Conservation (phyloP, 805 yeast species). For the Yamadazyma phyllophila region DNA sequence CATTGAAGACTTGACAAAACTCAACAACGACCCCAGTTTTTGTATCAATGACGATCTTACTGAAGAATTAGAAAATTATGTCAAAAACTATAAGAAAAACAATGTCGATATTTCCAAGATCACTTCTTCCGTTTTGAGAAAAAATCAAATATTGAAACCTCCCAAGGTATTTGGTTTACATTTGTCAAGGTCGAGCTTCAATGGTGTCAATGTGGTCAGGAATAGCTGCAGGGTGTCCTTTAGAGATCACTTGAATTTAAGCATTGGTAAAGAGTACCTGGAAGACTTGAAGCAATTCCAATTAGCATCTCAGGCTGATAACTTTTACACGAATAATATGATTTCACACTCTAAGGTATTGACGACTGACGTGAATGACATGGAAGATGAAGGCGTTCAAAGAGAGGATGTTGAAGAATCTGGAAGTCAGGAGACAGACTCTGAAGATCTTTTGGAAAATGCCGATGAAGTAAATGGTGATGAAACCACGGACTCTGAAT, state of each 20-base stretch:
- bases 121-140: constrained; percentile 66
- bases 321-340: constrained; percentile 10
- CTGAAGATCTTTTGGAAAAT: constrained; percentile 19
- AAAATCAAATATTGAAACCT: constrained; percentile 56
- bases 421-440: constrained; percentile 25
- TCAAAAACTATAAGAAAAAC: constrained; percentile 44
- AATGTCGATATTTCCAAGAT: constrained; percentile 46
- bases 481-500: constrained; percentile 20
- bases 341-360: constrained; percentile 21
- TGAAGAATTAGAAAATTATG: constrained; percentile 44
- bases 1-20: constrained; percentile 23
- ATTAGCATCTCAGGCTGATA: constrained; percentile 18
- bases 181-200: constrained; percentile 77
- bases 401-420: constrained; percentile 37
- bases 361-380: constrained; percentile 29
- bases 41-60: constrained; percentile 67
- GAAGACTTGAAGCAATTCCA: constrained; percentile 38
- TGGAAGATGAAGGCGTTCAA: constrained; percentile 34
- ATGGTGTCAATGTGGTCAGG: constrained; percentile 64
- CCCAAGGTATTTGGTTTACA: constrained; percentile 80
- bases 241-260: constrained; percentile 51
- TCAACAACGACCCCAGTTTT: constrained; percentile 36
- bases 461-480: constrained; percentile 18
- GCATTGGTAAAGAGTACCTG: constrained; percentile 44
- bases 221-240: constrained; percentile 73